Conservation (phyloP, 805 yeast species). For the Isabelozyma heimii region DNA sequence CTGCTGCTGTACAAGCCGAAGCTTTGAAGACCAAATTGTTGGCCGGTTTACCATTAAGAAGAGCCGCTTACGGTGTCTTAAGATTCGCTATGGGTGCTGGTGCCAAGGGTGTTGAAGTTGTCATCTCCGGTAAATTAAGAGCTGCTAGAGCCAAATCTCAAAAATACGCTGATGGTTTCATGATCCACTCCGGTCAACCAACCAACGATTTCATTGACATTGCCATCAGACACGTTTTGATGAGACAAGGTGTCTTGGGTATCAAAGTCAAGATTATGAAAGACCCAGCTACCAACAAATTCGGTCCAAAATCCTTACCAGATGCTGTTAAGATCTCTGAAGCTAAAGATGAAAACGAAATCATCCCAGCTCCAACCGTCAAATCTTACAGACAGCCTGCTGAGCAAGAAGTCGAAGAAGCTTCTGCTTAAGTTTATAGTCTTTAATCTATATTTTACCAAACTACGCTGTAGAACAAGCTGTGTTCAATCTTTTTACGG, state of each 20-base stretch:
- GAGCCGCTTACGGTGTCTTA: slow-evolving; percentile 99
- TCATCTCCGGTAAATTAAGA: slow-evolving; percentile 98
- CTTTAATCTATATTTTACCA: neutral
- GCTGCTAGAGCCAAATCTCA: slow-evolving; percentile 99
- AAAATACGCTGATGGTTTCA: slow-evolving; percentile 99
- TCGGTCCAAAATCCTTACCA: slow-evolving; percentile 90
- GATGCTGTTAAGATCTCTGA: slow-evolving; percentile 90
- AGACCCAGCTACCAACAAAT: slow-evolving; percentile 86
- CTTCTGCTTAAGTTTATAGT: slow-evolving; percentile 26
- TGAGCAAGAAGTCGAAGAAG: slow-evolving; percentile 33
- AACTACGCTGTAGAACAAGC: neutral
- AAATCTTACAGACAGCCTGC: slow-evolving; percentile 62
- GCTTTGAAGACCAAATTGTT: slow-evolving; percentile 96
- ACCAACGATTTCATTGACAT: slow-evolving; percentile 96
- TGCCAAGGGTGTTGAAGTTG: slow-evolving; percentile 99
- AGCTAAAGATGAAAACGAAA: slow-evolving; percentile 89
- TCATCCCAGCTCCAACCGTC: slow-evolving; percentile 76
- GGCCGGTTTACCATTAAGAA: slow-evolving; percentile 98
- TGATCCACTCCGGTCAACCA: slow-evolving; percentile 99
- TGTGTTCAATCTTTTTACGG: no score
- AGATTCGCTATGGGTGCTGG: slow-evolving; percentile 99
- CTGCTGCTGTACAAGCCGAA: slow-evolving; percentile 99
- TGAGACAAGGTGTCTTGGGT: slow-evolving; percentile 99
- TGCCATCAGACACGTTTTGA: slow-evolving; percentile 99
- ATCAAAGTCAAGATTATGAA: slow-evolving; percentile 99